Percentiles rank a stretch among this genome's conserved stretches.
Evolutionary conservation across 768 basidiomycete species (phyloP).

Genomic region (Mrakia frigida): DNA sequence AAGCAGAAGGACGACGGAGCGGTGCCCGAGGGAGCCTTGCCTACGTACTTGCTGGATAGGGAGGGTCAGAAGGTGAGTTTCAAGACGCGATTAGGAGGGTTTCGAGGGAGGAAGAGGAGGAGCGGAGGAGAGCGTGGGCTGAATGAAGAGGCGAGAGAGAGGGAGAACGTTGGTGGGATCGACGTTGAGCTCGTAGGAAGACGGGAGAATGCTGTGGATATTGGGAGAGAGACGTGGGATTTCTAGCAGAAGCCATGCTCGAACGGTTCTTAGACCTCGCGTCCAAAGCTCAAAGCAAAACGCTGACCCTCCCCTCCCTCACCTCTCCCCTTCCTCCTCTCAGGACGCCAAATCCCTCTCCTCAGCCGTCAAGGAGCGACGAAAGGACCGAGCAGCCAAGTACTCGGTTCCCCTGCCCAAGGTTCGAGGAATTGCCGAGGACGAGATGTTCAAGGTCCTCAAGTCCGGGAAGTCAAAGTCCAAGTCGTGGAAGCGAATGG

Average conservation of each 20-base stretch:
- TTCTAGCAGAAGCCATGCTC: not conserved
- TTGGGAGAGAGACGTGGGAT: not conserved
- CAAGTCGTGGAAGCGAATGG: slow-evolving; percentile 99
- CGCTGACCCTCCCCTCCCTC: not conserved
- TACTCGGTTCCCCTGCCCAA: slow-evolving; percentile 95
- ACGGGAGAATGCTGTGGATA: not conserved
- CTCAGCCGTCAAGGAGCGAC: slow-evolving; percentile 92
- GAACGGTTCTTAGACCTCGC: not conserved
- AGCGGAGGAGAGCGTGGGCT: not conserved
- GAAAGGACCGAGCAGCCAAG: slow-evolving; percentile 98
- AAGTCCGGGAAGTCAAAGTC: slow-evolving; percentile 94
- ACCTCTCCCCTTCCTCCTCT: not conserved
- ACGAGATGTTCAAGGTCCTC: slow-evolving; percentile 99
- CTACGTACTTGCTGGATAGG: slow-evolving; percentile 91
- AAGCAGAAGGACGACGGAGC: slow-evolving; percentile 79
- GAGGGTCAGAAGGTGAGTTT: slow-evolving; percentile 72
- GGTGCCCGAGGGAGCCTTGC: slow-evolving; percentile 82
- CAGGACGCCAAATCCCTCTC: slow-evolving; percentile 90
- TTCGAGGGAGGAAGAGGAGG: not conserved
- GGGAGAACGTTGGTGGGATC: not conserved
- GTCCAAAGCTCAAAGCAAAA: not conserved
- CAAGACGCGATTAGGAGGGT: too few species aligned
- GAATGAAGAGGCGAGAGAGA: not conserved
- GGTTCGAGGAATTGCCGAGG: slow-evolving; percentile 95
- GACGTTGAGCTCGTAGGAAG: not conserved